Evolutionary conservation across 441 rosid species (phyloP), one percentile per base, ranked within the genome.

Genomic region (Gossypium davidsonii): DNA sequence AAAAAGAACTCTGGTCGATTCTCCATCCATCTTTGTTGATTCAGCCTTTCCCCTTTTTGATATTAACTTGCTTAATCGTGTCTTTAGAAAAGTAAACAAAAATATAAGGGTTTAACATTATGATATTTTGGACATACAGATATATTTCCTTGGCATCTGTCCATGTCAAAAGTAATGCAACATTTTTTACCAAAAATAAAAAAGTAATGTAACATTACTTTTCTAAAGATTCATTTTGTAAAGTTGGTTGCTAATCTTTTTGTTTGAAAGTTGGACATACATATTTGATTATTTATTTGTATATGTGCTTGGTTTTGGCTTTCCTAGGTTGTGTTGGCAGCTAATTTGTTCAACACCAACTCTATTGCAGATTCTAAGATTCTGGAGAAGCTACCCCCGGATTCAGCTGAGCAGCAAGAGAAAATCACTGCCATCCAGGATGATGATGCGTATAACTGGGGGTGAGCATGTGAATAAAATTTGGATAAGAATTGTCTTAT

Each of bases 371-470:
- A 95, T 87, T 70, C 79, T 73, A 73, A 69, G 68, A 60, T 83
- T 74, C 87, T 95, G 86, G 90, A 90, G 81, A 81, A 76, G 53
- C 81, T 90, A 65, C 91, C 91, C 31, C 86, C 98, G 23, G 97
- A 93, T 84, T 95, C 98, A 73, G 73, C 76, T 42, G 97, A 90
- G 82, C 97, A 91, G 76, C 98, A 93, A 86, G 86, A 85, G 83
- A 91, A 84, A 64, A 79, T 93, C 72, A 83, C 90, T 28, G 87
- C 82, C 28, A 80, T 90, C 76, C 95, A 93, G 83, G 70, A 90
- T 75, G 86, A 86, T 70, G 94, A 91, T 87, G 97, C 91, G 46
- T 95, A 89, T 76, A 95, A 95, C 74, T 95, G 98, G 99, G 99
- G 99, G 99, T 95, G 83, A 74, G 90, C 72, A 82, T 60, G 73